Conservation (phyloP, 768 basidiomycete genomes). For the Amylocystis lapponica region DNA sequence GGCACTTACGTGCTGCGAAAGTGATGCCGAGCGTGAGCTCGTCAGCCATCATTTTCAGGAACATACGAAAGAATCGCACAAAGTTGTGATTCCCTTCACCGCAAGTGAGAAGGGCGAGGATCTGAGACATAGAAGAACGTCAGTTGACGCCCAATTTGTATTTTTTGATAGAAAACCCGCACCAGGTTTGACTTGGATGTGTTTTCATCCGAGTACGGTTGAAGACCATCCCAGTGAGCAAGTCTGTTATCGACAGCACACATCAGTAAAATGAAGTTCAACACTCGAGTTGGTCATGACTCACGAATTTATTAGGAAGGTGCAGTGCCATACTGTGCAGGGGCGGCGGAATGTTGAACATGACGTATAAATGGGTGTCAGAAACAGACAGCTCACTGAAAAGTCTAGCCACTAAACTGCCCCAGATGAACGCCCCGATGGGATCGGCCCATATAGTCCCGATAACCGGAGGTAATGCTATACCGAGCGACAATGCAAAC, state of each 20-base stretch:
- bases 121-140: conserved; percentile 27
- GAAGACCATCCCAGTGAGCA: conserved; percentile 78
- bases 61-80: conserved; percentile 39
- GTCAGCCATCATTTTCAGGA: no score
- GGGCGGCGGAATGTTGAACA: background rate
- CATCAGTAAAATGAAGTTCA: background rate
- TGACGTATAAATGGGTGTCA: background rate
- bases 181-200: conserved; percentile 73
- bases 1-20: conserved; percentile 1
- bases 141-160: background rate
- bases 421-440: conserved; percentile 67
- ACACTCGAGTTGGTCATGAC: conserved; percentile 13
- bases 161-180: conserved; percentile 13
- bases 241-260: conserved; percentile 33
- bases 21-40: no score
- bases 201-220: conserved; percentile 77
- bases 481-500: conserved; percentile 53
- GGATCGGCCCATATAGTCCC: conserved; percentile 59
- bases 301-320: conserved; percentile 67
- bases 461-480: conserved; percentile 49
- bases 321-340: conserved; percentile 57
- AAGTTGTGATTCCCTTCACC: conserved; percentile 81
- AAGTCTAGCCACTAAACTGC: conserved; percentile 56
- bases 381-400: conserved; percentile 38
- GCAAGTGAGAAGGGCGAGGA: conserved; percentile 62